Evolutionary conservation across 768 basidiomycete genomes (phyloP).

Genomic region (Gymnopilus dilepis): DNA sequence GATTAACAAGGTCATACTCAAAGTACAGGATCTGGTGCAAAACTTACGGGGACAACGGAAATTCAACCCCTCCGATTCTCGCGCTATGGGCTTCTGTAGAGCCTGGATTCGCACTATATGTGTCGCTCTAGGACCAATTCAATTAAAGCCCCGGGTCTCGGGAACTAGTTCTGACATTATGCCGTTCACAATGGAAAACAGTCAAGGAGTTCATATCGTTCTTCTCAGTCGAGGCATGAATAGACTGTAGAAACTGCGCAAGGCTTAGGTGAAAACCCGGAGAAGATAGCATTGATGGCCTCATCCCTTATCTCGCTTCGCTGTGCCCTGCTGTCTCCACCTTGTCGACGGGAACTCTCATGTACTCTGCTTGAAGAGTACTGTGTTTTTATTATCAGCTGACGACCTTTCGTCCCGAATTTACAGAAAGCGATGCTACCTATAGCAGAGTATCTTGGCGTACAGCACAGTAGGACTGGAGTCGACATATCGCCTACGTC

Average conservation of each 20-base stretch:
- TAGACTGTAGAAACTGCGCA: neutral
- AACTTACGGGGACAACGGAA: neutral
- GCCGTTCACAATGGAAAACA: neutral
- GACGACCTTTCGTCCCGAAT: neutral
- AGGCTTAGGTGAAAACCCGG: neutral
- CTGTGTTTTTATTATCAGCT: neutral
- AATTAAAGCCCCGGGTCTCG: neutral
- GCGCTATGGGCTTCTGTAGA: neutral
- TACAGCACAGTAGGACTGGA: too few species aligned
- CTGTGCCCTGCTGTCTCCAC: neutral
- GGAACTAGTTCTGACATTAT: neutral
- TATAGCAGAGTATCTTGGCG: too few species aligned
- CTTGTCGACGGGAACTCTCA: neutral
- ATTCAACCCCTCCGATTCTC: neutral
- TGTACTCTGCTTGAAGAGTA: neutral
- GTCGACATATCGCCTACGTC: neutral
- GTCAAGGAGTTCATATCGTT: neutral
- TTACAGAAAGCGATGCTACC: neutral
- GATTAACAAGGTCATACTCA: neutral
- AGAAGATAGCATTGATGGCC: neutral
- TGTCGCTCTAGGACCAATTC: neutral
- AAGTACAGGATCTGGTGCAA: neutral
- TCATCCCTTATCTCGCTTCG: constrained; percentile 7
- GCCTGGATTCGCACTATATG: neutral
- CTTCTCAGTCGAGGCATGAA: constrained; percentile 5